These are phyloP conservation scores for Xylaria palmicola DNA, from an alignment of 495 filamentous ascomycete genomes.

Conservation along the genomic window DNA sequence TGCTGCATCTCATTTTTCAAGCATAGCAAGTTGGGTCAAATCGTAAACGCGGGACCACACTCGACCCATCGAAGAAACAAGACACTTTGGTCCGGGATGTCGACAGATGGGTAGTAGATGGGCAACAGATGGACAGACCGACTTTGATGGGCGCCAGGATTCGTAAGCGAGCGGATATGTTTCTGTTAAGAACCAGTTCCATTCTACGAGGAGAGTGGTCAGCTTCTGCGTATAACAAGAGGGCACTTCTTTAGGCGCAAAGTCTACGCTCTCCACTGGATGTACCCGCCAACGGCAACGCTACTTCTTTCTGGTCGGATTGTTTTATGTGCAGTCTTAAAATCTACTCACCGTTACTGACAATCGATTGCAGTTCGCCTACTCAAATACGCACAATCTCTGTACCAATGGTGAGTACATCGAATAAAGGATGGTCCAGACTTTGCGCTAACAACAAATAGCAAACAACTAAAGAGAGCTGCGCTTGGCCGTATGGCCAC, in stretches of 20 bases:
- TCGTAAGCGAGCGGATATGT: too few relatives aligned
- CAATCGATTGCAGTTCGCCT: slow-evolving; percentile 6
- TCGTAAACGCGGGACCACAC: too few relatives aligned
- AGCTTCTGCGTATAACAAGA: not conserved
- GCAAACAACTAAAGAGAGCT: slow-evolving; percentile 89
- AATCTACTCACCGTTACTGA: too few relatives aligned
- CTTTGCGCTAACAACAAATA: not conserved
- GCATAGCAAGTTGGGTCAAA: not conserved
- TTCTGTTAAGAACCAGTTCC: too few relatives aligned
- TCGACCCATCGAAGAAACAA: too few relatives aligned
- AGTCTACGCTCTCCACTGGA: not conserved
- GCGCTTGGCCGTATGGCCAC: slow-evolving; percentile 95
- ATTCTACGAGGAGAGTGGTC: too few relatives aligned
- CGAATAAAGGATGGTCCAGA: not conserved
- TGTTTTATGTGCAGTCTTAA: not conserved
- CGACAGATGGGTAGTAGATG: too few relatives aligned
- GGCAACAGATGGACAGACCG: too few relatives aligned
- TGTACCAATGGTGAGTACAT: slow-evolving; percentile 67
- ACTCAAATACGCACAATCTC: slow-evolving; percentile 80
- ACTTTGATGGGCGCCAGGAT: too few relatives aligned
- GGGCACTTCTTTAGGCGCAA: not conserved
- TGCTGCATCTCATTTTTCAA: slow-evolving; percentile 1
- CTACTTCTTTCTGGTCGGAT: not conserved
- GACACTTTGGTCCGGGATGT: too few relatives aligned
- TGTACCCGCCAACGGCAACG: not conserved